Evolutionary conservation across 495 filamentous ascomycete genomes (phyloP), one percentile per base, ranked within the genome.

Genomic region (Aspergillus cristatus): DNA sequence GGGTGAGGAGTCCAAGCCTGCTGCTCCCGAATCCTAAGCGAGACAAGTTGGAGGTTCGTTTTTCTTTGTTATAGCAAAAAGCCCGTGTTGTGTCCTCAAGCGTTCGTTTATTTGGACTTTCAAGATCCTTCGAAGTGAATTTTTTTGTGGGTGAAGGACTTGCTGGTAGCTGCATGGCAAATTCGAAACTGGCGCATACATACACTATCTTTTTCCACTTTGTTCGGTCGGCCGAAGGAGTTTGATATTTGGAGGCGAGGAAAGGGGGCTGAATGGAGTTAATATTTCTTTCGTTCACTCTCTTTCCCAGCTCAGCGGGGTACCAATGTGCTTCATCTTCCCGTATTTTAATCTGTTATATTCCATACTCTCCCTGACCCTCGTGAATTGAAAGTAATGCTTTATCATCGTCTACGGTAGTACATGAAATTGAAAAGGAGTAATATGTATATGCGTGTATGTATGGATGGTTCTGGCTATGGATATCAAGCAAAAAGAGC

Each of bases 231-330:
- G 60, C 53, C 60, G 53, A 63, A 57, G 65, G 65, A 69, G 63
- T 70, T 69, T 68, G 63, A 66, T 63, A 62, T 65, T 68, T 60
- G 63, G 65, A 60, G 60, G 20, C 20, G 20, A 58, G 57, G 58
- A 65, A 64, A 60, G 57, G 63, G 38, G 61, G 55, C 53, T 52
- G 61, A 65, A 58, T 62, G 63, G 63, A 65, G 63, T 58, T 63
- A 58, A 63, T 65, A 61, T 67, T 60, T 67, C 59, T 65, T 63
- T 67, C 58, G 59, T 57, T 59, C 50, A 63, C 56, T 60, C 58
- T 65, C 65, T 67, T n/a, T 67, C 61, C 60, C 63, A 63, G 59
- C 60, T 55, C 55, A 65, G 59, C 61, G 62, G 59, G 61, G 57
- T 65, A 65, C n/a, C 62, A 65, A 56, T 68, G 59, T 65, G 54